These are phyloP conservation scores for Ceratocystis destructans DNA, from an alignment of 2,329 filamentous ascomycete genomes.

Conservation along the genomic window DNA sequence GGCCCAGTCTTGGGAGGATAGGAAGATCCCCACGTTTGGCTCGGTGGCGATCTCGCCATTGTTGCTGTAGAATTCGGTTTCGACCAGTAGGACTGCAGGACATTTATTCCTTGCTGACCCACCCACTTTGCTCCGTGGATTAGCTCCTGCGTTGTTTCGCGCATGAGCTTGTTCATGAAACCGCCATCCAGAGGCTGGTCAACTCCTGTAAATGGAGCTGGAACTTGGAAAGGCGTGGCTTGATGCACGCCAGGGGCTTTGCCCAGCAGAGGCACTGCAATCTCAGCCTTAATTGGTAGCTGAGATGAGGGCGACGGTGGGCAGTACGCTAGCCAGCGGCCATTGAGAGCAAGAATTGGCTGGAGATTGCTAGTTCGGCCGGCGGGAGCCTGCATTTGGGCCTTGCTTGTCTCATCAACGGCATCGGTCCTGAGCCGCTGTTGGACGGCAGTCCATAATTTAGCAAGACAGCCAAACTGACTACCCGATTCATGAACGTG, in stretches of 20 bases:
- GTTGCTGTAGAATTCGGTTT: slow-evolving; percentile 28
- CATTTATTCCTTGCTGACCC: slow-evolving; percentile 61
- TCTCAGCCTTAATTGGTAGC: slow-evolving; percentile 52
- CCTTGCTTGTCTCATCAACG: slow-evolving; percentile 34
- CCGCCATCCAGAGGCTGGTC: slow-evolving; percentile 61
- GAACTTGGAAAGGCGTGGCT: slow-evolving; percentile 55
- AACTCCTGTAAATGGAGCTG: slow-evolving; percentile 50
- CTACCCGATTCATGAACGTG: slow-evolving; percentile 25
- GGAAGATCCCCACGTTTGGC: slow-evolving; percentile 33
- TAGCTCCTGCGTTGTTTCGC: slow-evolving; percentile 65
- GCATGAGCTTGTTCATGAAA: slow-evolving; percentile 61
- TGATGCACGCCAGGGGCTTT: slow-evolving; percentile 44
- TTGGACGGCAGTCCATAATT: slow-evolving; percentile 82
- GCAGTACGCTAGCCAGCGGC: slow-evolving; percentile 65
- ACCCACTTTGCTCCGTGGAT: slow-evolving; percentile 64
- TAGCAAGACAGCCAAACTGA: slow-evolving; percentile 58
- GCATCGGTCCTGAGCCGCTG: slow-evolving; percentile 38
- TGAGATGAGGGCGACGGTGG: slow-evolving; percentile 59
- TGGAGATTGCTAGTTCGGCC: slow-evolving; percentile 36
- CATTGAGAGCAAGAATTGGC: slow-evolving; percentile 54
- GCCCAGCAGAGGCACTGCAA: slow-evolving; percentile 42
- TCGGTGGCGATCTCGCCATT: slow-evolving; percentile 33
- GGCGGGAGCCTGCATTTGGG: slow-evolving; percentile 27
- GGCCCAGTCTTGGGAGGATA: slow-evolving; percentile 25
- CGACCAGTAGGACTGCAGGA: slow-evolving; percentile 73